Base-by-base conservation (phyloP, 768 basidiomycete genomes). In the Lactarius trivialis region DNA sequence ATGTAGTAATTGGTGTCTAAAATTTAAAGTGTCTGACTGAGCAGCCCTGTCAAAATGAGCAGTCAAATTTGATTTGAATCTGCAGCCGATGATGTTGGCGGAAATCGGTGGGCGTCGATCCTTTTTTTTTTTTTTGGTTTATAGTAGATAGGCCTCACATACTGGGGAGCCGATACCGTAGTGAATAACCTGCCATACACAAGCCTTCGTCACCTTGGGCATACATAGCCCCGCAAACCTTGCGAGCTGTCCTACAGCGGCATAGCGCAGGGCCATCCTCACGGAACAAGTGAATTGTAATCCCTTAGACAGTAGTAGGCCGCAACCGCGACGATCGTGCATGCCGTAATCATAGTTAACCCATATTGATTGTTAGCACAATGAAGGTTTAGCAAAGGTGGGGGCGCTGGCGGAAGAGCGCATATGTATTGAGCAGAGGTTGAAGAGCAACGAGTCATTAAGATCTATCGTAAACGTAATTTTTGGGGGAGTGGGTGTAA, bases 391-490 rank as follows among this genome's bases (percentile, higher is more conserved):
- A 48, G 24, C 11, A 21, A 48, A 48, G 5, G 17, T 8, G 34
- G 12, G 50, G 2, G 39, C 33, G 37, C n/a, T 12, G 6, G 19
- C 17, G 7, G 14, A 3, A 17, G 52, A 28, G 37, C 57, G n/a
- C 11, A 52, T n/a, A 37, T 54, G 30, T 49, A 63, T 59, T 60
- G 62, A 63, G 58, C 24, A 53, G 62, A 3, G 62, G 58, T 50
- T 60, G 45, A 9, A 2, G 37, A 7, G 15, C 26, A 39, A 55
- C 45, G 37, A 36, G 30, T 43, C 41, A 64, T 64, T 43, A 56
- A 33, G 30, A 41, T 64, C 63, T 64, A 64, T 50, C 45, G 11
- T 50, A 51, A 36, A 8, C 2, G 37, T 63, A 59, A 63, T 63
- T 63, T n/a, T 63, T 63, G 57, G 21, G 34, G 32, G 12, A 11